Base-by-base conservation (phyloP, 176 grass and related monocot species). In the Areca catechu region DNA sequence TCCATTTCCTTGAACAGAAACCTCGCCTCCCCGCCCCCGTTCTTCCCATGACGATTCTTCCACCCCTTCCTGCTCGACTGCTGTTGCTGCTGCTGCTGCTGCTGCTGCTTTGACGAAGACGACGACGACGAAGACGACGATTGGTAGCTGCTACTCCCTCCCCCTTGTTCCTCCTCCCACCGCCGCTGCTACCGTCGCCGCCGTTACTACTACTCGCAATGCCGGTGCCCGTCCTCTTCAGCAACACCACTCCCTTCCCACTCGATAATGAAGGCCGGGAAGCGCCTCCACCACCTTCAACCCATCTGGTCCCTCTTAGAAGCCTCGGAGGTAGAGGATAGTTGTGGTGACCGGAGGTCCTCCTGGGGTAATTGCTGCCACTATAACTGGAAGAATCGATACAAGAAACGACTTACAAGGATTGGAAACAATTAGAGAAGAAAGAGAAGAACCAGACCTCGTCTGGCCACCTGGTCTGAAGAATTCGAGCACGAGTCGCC, bases 1-100 rank as follows among this genome's bases (percentile, higher is more conserved):
- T 72, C 37, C 14, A 23, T 59, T 58, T 86, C 88, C 49, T 92
- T 89, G 81, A 98, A 98, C 74, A 93, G 68, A 80, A 89, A 98
- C 0, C 88, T 79, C 50, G 76, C 63, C 19, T 85, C 81, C 27
- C 78, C 82, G 30, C 77, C 73, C 27, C 73, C 66, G 64, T 71
- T 80, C 18, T 51, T 71, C 3, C 79, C 72, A 43, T 43, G 34
- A 16, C 54, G 70, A 12, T 60, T 23, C 62, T 57, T 51, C 20
- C 49, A 51, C 16, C 72, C 78, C 47, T 85, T 92, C 63, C 64
- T 71, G 12, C 21, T 49, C 20, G 19, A 21, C 20, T 15, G 48
- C 64, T 79, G 74, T 54, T 85, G 88, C 15, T 47, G 34, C 50
- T n/a, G 79, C 43, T 22, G 65, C 6, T 25, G 65, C 7, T 7